These are phyloP conservation scores for Termitomyces sp. DNA, from an alignment of 768 basidiomycete genomes.

Conservation along the genomic window DNA sequence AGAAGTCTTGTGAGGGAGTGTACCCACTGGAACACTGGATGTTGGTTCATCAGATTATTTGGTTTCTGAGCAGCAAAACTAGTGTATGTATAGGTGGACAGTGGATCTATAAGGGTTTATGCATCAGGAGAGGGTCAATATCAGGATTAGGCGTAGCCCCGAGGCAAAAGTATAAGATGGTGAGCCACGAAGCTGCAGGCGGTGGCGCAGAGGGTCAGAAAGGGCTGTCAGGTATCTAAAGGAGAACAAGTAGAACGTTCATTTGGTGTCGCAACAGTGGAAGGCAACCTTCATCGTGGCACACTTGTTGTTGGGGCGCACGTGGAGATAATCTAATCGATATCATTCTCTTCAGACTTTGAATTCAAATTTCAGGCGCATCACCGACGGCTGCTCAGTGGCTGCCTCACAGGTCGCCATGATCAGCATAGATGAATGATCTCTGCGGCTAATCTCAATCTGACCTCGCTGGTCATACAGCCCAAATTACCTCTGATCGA, in stretches of 20 bases:
- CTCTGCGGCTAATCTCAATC: constrained; percentile 8
- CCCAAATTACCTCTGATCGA: constrained; percentile 14
- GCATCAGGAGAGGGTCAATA: constrained; percentile 22
- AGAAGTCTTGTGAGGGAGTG: constrained; percentile 84
- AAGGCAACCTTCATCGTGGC: no score
- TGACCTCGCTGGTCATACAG: constrained; percentile 2
- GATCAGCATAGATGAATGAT: background rate
- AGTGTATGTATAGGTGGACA: constrained; percentile 38
- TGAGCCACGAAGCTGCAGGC: constrained; percentile 4
- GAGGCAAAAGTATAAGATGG: constrained; percentile 24
- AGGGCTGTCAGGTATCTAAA: background rate
- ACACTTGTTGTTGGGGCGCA: background rate
- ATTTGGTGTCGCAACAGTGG: constrained; percentile 68
- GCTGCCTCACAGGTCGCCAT: background rate
- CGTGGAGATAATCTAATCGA: constrained; percentile 12
- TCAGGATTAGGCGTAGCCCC: constrained; percentile 23
- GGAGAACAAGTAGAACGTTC: background rate
- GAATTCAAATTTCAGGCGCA: background rate
- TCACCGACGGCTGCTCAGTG: background rate
- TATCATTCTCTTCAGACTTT: background rate
- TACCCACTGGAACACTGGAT: constrained; percentile 58
- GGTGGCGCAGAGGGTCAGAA: background rate
- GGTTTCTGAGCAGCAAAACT: constrained; percentile 31
- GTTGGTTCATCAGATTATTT: constrained; percentile 35
- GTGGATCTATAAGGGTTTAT: constrained; percentile 28